Evolutionary conservation across 345 rosid genomes (phyloP), one percentile per base, ranked within the genome.

Genomic region (Brassica carinata): DNA sequence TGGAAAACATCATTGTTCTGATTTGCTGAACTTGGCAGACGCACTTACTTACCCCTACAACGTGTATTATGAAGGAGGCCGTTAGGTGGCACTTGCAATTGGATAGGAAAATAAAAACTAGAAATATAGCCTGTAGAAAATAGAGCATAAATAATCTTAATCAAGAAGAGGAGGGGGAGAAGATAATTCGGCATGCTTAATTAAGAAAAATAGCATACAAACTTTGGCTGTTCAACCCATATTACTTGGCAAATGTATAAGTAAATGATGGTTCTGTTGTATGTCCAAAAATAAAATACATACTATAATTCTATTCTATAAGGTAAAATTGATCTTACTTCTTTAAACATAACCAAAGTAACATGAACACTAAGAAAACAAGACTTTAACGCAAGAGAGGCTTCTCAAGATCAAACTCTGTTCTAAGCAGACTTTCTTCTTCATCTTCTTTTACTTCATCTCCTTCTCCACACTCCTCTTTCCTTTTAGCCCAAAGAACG

Each of bases 401-500:
- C 86, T 88, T 88, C 86, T 83, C 83, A 19, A 79, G 69, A 71
- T 88, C 88, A 69, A 73, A 83, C 83, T 88, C 87, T 75, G 76
- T 27, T 55, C 18, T 13, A 70, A 69, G 62, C 62, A 71, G 14
- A 71, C 87, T 84, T 73, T 79, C 87, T 62, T 79, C 87, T 26
- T 68, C 70, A 48, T 48, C 17, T 48, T 14, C 57, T 48, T 48
- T 48, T 4, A 14, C 8, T 14, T 51, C 58, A 15, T 51, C 48
- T 62, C 29, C 71, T 65, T 76, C 77, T 2, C 69, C 64, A 83
- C 18, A 80, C 2, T 76, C 74, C 84, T 93, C 98, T 87, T 94
- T 93, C 51, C 92, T 86, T 85, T 96, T 96, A 7, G 97, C 94
- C 99, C 99, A 96, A 8, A 96, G 85, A 80, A 96, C 92, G 2